These are phyloP conservation scores for Pichia nanzhaoensis DNA, from an alignment of 805 yeast species.

Conservation along the genomic window DNA sequence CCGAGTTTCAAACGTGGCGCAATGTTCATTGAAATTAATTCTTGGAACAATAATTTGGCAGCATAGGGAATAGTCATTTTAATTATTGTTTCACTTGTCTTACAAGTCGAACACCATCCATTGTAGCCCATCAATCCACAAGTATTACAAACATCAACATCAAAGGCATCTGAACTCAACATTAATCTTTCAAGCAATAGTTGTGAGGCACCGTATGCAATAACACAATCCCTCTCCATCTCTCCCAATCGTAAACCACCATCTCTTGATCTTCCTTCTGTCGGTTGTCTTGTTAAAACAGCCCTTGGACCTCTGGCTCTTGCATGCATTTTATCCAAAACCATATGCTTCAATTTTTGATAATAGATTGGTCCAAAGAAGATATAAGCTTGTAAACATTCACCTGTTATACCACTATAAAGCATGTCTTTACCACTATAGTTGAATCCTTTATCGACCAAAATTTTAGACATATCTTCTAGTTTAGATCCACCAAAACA, in stretches of 20 bases:
- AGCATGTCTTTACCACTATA: conserved; percentile 98
- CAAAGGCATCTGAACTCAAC: conserved; percentile 97
- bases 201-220: conserved; percentile 98
- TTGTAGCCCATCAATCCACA: conserved; percentile 98
- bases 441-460: conserved; percentile 85
- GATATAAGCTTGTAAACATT: conserved; percentile 92
- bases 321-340: conserved; percentile 97
- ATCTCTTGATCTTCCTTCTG: conserved; percentile 98
- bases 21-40: conserved; percentile 94
- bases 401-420: conserved; percentile 96
- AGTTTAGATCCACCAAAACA: conserved; percentile 98
- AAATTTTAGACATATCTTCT: conserved; percentile 87
- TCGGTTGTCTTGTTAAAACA: conserved; percentile 94
- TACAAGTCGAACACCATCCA: conserved; percentile 97
- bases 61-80: conserved; percentile 98
- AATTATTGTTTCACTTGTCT: conserved; percentile 75
- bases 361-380: conserved; percentile 98
- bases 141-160: conserved; percentile 86
- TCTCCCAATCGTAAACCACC: conserved; percentile 99
- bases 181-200: conserved; percentile 86
- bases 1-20: conserved; percentile 91
- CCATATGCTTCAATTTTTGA: conserved; percentile 98
- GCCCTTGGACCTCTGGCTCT: conserved; percentile 99
- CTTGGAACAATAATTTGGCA: conserved; percentile 96
- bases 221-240: conserved; percentile 99